Evolutionary conservation across 257 asterid species (phyloP).

Genomic region (Fraxinus excelsior): DNA sequence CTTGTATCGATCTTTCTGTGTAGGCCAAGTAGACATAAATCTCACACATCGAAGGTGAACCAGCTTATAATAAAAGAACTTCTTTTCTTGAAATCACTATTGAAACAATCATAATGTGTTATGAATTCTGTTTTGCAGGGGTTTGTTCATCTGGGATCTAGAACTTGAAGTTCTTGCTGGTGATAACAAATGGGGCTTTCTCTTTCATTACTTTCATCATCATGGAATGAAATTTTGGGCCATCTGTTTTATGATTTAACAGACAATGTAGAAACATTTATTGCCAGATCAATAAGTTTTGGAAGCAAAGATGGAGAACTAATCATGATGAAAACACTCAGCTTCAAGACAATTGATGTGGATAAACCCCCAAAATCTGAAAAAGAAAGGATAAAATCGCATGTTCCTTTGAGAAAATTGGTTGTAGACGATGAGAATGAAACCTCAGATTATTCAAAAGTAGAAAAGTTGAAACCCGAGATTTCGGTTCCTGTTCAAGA

Average conservation of each 20-base stretch:
- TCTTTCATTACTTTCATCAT: constrained; percentile 42
- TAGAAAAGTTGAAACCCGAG: constrained; percentile 20
- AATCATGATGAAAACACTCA: constrained; percentile 27
- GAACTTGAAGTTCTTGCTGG: not conserved
- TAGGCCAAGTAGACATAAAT: too few relatives aligned
- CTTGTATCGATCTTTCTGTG: too few relatives aligned
- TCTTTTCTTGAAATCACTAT: not conserved
- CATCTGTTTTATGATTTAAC: constrained; percentile 26
- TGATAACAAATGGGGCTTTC: constrained; percentile 39
- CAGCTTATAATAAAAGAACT: too few relatives aligned
- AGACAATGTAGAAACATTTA: constrained; percentile 33
- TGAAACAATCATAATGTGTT: not conserved
- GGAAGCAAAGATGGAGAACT: constrained; percentile 44
- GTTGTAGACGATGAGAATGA: constrained; percentile 25
- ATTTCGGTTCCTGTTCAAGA: constrained; percentile 6
- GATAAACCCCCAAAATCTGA: constrained; percentile 22
- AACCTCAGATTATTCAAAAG: not conserved
- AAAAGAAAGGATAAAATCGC: constrained; percentile 28
- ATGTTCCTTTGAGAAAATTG: constrained; percentile 27
- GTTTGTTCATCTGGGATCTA: not conserved
- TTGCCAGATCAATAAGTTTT: constrained; percentile 52
- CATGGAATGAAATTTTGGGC: constrained; percentile 41
- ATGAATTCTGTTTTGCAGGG: constrained; percentile 12
- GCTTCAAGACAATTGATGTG: constrained; percentile 33
- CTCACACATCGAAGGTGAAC: too few relatives aligned